Evolutionary conservation across 2,329 filamentous ascomycete species (phyloP).

Genomic region (Colletotrichum sansevieriae): DNA sequence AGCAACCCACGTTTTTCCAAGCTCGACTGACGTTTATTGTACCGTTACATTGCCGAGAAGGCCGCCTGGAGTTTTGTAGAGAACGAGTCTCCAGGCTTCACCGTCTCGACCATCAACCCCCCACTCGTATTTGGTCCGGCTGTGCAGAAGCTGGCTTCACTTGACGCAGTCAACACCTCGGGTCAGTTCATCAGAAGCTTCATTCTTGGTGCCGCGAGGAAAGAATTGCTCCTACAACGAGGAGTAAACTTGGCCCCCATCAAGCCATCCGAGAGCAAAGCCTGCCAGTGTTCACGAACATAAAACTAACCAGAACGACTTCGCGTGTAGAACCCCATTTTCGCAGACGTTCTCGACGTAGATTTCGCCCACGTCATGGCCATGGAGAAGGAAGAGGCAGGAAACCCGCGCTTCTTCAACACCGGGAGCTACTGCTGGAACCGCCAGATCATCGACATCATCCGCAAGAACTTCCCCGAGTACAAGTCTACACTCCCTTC

Average conservation of each 20-base stretch:
- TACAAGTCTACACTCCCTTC: no score
- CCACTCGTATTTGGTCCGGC: conserved; percentile 48
- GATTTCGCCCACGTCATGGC: conserved; percentile 47
- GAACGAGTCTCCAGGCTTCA: conserved; percentile 45
- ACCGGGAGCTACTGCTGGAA: conserved; percentile 44
- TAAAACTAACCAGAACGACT: no score
- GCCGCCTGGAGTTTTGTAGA: conserved; percentile 48
- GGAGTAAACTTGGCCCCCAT: no score
- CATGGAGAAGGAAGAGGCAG: conserved; percentile 44
- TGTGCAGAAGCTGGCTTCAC: conserved; percentile 19
- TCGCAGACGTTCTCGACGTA: conserved; percentile 49
- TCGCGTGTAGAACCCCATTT: neutral
- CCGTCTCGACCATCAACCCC: conserved; percentile 46
- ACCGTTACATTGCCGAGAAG: conserved; percentile 44
- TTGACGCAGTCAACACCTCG: conserved; percentile 45
- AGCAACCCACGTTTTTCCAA: no score
- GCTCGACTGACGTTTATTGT: no score
- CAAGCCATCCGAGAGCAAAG: no score
- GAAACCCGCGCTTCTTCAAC: conserved; percentile 47
- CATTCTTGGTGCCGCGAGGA: conserved; percentile 47
- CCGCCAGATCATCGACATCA: conserved; percentile 43
- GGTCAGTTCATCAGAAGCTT: conserved; percentile 47
- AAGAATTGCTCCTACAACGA: conserved; percentile 37
- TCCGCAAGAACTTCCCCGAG: conserved; percentile 43
- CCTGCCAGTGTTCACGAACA: no score